phyloP scores from a whole-genome alignment of 176 grass and related monocot species.

The Avena sativa region DNA sequence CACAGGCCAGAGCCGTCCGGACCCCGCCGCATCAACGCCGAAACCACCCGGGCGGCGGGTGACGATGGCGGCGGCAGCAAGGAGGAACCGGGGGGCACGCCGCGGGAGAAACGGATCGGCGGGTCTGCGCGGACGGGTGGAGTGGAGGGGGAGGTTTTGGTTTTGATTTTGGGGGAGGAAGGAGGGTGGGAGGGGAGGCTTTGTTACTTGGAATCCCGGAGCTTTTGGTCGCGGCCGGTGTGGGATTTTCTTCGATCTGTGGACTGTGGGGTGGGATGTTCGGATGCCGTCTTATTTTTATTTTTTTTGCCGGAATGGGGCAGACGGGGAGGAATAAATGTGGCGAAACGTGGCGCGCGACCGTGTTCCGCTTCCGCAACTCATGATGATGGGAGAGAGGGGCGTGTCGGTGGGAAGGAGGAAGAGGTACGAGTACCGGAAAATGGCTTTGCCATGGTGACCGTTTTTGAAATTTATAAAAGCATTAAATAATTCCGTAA shows the following conservation, averaged over 20 bases:
- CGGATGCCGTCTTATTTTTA: constrained; percentile 23
- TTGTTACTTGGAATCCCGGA: background rate
- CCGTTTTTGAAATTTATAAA: no score
- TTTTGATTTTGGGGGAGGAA: background rate
- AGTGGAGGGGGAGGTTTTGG: background rate
- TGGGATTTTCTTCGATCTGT: constrained; percentile 28
- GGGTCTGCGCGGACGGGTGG: background rate
- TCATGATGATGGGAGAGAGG: background rate
- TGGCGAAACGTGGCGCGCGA: constrained; percentile 40
- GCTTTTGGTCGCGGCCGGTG: constrained; percentile 19
- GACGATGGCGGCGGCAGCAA: background rate
- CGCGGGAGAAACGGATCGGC: constrained; percentile 49
- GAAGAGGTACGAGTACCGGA: no score
- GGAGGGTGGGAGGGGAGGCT: background rate
- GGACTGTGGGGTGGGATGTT: background rate
- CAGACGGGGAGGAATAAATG: constrained; percentile 22
- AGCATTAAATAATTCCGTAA: no score
- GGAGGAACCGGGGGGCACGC: background rate
- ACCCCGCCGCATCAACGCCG: background rate
- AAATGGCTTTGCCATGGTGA: no score
- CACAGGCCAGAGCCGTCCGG: background rate
- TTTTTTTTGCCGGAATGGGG: constrained; percentile 22
- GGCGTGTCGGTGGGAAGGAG: constrained; percentile 16
- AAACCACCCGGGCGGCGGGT: background rate
- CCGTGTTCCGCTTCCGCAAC: no score